Conservation (phyloP, 202 grass and related monocot species). For the Cymbopogon flexuosus region DNA sequence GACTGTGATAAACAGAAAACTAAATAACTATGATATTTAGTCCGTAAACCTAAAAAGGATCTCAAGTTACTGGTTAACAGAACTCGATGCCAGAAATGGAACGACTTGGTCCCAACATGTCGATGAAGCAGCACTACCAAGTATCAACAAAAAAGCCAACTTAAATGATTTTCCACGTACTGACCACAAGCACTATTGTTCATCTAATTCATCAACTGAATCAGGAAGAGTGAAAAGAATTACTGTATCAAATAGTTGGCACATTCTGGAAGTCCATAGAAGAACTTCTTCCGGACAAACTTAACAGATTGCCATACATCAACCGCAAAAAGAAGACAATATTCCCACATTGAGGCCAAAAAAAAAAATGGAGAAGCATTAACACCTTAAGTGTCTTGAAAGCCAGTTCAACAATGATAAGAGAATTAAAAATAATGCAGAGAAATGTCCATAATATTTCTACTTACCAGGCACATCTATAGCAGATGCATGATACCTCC, state of each 20-base stretch:
- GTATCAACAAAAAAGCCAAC: not conserved
- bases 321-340: not conserved
- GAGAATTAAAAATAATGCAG: slow-evolving; percentile 1
- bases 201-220: not conserved
- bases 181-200: not conserved
- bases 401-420: not conserved
- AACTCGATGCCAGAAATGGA: not conserved
- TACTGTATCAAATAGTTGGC: not conserved
- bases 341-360: not conserved
- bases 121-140: not conserved
- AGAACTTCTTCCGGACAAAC: not conserved
- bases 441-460: not conserved
- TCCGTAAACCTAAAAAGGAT: not conserved
- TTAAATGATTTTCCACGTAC: not conserved
- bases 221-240: not conserved
- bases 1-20: not conserved
- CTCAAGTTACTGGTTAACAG: not conserved
- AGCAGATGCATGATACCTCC: slow-evolving; percentile 72
- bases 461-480: slow-evolving; percentile 84
- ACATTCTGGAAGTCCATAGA: not conserved
- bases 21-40: not conserved
- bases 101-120: not conserved
- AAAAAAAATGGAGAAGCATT: not conserved
- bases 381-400: not conserved
- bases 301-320: not conserved